Evolutionary conservation across 768 basidiomycete species (phyloP).

Genomic region (Xerocomellus chrysenteron): DNA sequence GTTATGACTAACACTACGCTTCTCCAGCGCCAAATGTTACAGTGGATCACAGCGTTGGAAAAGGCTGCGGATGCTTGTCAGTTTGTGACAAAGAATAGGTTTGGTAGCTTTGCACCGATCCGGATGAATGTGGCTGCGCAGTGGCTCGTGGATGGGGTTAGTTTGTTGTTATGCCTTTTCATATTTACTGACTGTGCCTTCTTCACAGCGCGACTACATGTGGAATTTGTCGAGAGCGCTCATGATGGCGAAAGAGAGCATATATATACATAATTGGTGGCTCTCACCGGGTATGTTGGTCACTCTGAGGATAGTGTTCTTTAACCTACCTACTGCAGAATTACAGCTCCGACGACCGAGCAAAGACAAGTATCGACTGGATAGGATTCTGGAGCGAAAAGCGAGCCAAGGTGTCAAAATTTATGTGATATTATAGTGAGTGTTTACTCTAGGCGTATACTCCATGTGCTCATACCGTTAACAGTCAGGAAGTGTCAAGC

Average conservation of each 20-base stretch:
- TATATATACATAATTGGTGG: slow-evolving; percentile 99
- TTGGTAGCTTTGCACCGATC: slow-evolving; percentile 92
- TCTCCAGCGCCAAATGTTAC: slow-evolving; percentile 85
- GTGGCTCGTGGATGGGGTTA: slow-evolving; percentile 96
- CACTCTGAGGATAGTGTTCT: neutral
- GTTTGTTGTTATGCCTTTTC: slow-evolving; percentile 27
- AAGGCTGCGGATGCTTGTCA: slow-evolving; percentile 72
- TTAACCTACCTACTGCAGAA: slow-evolving; percentile 43
- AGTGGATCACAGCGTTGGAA: slow-evolving; percentile 93
- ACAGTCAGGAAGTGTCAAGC: slow-evolving; percentile 92
- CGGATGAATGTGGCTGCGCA: slow-evolving; percentile 91
- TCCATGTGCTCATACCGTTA: slow-evolving; percentile 4
- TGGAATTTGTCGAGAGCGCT: slow-evolving; percentile 96
- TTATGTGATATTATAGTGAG: slow-evolving; percentile 91
- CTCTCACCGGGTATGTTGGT: slow-evolving; percentile 67
- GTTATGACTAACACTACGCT: slow-evolving; percentile 3
- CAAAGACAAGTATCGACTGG: slow-evolving; percentile 83
- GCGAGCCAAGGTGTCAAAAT: slow-evolving; percentile 96
- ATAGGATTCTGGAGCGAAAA: slow-evolving; percentile 82
- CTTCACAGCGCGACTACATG: slow-evolving; percentile 87
- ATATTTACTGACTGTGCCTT: slow-evolving; percentile 4
- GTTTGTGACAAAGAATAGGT: slow-evolving; percentile 81
- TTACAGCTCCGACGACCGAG: slow-evolving; percentile 81
- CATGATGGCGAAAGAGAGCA: slow-evolving; percentile 78
- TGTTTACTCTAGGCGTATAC: slow-evolving; percentile 1